A percentile compares a stretch with the other conserved stretches of the same genome.
Conservation (phyloP, 306 rosid species). For the Cajanus cajan region DNA sequence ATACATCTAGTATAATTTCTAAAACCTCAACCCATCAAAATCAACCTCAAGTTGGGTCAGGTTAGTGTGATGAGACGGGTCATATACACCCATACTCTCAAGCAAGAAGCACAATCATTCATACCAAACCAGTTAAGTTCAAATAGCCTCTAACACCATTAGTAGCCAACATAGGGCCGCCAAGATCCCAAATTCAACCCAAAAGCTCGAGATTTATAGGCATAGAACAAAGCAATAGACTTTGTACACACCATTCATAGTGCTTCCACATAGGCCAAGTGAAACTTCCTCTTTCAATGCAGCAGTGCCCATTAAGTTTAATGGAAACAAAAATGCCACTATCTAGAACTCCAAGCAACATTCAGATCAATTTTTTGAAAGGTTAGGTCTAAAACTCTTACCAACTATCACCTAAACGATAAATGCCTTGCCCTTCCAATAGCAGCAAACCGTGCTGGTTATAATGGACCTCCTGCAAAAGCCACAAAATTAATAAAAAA, state of each 20-base stretch:
- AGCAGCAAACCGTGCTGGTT: slow-evolving; percentile 94
- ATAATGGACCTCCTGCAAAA: slow-evolving; percentile 89
- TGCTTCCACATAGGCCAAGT: background rate
- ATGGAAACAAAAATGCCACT: slow-evolving; percentile 19
- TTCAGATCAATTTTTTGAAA: slow-evolving; percentile 9
- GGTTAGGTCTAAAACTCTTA: slow-evolving; percentile 40
- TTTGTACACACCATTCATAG: slow-evolving; percentile 11
- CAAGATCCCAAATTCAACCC: slow-evolving; percentile 17
- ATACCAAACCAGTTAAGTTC: slow-evolving; percentile 1
- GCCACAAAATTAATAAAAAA: slow-evolving; percentile 1
- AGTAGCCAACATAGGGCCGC: slow-evolving; percentile 8
- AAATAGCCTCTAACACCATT: slow-evolving; percentile 3
- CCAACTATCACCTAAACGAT: slow-evolving; percentile 93
- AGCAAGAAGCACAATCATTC: background rate
- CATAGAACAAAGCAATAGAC: background rate
- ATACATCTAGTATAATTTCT: background rate
- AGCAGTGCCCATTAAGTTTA: background rate
- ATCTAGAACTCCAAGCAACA: slow-evolving; percentile 17
- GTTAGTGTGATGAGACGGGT: background rate
- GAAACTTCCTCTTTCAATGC: slow-evolving; percentile 24
- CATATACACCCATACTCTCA: background rate
- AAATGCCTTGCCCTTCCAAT: slow-evolving; percentile 92
- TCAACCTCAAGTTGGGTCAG: background rate
- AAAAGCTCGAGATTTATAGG: background rate
- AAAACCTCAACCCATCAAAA: background rate